Percentiles rank a stretch among this genome's conserved stretches.
Evolutionary conservation across 768 basidiomycete genomes (phyloP).

Genomic region (Leccinum sublutescens): DNA sequence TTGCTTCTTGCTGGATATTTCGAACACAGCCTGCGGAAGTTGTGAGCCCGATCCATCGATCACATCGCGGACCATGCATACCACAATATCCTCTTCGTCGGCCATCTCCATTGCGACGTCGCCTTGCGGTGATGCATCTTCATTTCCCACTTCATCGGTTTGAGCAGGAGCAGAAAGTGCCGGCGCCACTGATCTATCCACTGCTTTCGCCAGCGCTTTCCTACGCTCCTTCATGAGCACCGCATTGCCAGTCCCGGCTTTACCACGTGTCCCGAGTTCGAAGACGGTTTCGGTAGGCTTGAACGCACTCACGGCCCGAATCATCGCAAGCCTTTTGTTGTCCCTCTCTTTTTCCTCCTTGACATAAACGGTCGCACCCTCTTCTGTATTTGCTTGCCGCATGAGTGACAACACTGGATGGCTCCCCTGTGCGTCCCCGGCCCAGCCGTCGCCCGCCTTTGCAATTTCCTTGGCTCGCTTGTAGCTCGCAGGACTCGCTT

Average conservation of each 20-base stretch:
- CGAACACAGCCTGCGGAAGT: constrained; percentile 60
- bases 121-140: constrained; percentile 27
- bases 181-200: constrained; percentile 42
- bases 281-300: constrained; percentile 87
- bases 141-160: constrained; percentile 35
- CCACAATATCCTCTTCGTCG: constrained; percentile 74
- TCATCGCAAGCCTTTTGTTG: constrained; percentile 58
- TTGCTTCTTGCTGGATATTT: constrained; percentile 45
- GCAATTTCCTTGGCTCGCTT: constrained; percentile 86
- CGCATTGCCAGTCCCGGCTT: constrained; percentile 52
- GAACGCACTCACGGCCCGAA: constrained; percentile 79
- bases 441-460: constrained; percentile 66
- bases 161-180: constrained; percentile 30
- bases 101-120: constrained; percentile 61
- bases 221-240: constrained; percentile 87
- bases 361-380: constrained; percentile 14
- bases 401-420: constrained; percentile 66
- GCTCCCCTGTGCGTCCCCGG: constrained; percentile 54
- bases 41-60: constrained; percentile 4
- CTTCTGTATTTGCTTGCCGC: constrained; percentile 35
- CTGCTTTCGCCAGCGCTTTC: constrained; percentile 70
- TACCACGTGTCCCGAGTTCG: constrained; percentile 78
- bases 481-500: constrained; percentile 83
- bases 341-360: constrained; percentile 37
- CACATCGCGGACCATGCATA: constrained; percentile 31